Percentiles rank a stretch among this genome's conserved stretches.
Conservation (phyloP, 2,329 filamentous ascomycete species). For the Aspergillus pseudoviridinutans region DNA sequence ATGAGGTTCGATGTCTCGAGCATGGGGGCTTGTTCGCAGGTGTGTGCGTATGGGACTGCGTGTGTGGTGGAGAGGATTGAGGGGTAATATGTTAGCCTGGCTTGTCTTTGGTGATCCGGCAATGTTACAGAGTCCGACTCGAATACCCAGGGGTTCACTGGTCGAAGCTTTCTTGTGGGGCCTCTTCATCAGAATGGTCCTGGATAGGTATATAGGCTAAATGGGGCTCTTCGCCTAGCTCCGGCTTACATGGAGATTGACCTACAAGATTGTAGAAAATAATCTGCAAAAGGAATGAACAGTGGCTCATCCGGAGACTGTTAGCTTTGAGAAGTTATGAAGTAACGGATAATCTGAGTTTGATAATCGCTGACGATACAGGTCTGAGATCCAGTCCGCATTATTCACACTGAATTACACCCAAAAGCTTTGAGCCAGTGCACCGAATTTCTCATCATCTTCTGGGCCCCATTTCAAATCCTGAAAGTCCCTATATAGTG, state of each 20-base stretch:
- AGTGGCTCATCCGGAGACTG: neutral
- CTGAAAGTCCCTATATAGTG: slow-evolving; percentile 17
- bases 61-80: neutral
- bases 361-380: neutral
- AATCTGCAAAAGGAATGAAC: no score
- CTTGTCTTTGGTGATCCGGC: neutral
- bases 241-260: no score
- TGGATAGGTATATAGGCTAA: no score
- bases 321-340: no score
- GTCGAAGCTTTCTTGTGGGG: neutral
- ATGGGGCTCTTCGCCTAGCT: no score
- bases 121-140: neutral
- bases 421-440: slow-evolving; percentile 17
- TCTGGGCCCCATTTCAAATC: slow-evolving; percentile 11
- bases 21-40: neutral
- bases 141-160: neutral
- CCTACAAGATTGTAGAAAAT: no score
- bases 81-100: neutral
- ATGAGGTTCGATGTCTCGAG: neutral
- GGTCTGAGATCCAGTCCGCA: neutral
- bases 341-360: neutral
- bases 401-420: neutral
- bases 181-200: no score
- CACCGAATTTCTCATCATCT: slow-evolving; percentile 14
- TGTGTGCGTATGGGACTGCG: neutral